Conservation (phyloP, 78 protist species). For the Acrasis kona region DNA sequence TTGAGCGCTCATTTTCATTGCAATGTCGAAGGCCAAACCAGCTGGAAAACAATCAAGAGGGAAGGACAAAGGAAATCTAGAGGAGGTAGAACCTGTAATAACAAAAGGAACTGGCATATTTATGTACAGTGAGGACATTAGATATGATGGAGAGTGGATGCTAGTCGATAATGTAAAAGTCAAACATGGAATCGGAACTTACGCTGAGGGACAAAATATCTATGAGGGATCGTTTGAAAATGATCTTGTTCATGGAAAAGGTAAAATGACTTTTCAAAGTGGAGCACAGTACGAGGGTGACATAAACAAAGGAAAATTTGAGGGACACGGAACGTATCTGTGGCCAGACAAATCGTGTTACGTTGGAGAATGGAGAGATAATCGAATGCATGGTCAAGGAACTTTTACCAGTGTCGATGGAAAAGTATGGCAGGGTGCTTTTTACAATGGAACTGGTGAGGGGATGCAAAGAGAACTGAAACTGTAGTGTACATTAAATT, state of each 20-base stretch:
- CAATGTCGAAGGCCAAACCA: no score
- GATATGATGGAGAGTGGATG: not conserved
- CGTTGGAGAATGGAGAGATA: slow-evolving; percentile 61
- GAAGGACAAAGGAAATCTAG: no score
- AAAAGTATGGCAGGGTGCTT: slow-evolving; percentile 35
- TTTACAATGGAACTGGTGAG: slow-evolving; percentile 13
- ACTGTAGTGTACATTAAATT: no score
- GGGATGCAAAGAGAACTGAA: not conserved
- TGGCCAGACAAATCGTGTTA: slow-evolving; percentile 52
- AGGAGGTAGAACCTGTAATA: no score
- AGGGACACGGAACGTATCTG: slow-evolving; percentile 26
- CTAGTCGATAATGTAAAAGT: not conserved
- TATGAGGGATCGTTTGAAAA: slow-evolving; percentile 32
- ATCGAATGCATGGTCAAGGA: slow-evolving; percentile 64
- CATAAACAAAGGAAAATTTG: not conserved
- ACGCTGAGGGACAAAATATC: not conserved
- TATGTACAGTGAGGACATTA: not conserved
- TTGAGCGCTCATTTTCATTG: no score
- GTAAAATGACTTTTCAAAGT: slow-evolving; percentile 6
- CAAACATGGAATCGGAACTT: not conserved
- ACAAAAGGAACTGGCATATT: no score
- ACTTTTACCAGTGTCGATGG: slow-evolving; percentile 40
- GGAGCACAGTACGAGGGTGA: slow-evolving; percentile 41
- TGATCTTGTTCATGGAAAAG: slow-evolving; percentile 16
- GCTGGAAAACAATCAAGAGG: no score